phyloP scores from a whole-genome alignment of 768 basidiomycete species.

The Chalciporus sphaerocephalus region DNA sequence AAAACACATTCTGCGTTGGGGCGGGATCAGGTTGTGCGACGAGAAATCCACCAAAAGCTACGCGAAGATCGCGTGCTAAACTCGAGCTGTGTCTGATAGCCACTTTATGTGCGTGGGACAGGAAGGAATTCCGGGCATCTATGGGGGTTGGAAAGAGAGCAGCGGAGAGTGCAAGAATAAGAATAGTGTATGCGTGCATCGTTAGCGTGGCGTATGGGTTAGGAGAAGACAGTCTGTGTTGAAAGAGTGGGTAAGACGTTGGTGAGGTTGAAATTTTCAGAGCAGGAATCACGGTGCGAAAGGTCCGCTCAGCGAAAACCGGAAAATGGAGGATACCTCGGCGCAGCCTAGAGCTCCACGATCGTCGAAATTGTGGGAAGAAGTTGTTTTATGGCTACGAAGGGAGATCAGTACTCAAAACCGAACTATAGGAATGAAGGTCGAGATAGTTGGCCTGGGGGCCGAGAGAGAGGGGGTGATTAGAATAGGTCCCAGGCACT shows the following conservation, averaged over 20 bases:
- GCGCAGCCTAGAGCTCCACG: constrained; percentile 16
- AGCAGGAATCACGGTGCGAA: constrained; percentile 5
- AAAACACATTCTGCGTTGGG: constrained; percentile 33
- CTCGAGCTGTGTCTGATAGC: constrained; percentile 56
- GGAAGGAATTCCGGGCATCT: constrained; percentile 30
- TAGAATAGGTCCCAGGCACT: not conserved
- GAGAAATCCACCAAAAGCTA: constrained; percentile 56
- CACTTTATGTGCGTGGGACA: constrained; percentile 46
- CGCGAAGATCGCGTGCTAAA: constrained; percentile 65
- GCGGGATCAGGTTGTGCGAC: constrained; percentile 36
- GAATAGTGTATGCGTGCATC: constrained; percentile 28
- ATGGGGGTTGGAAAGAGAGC: constrained; percentile 20
- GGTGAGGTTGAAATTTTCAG: constrained; percentile 15
- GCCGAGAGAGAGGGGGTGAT: not conserved
- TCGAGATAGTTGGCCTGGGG: not conserved
- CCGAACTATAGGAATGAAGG: constrained; percentile 4
- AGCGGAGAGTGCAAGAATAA: constrained; percentile 32
- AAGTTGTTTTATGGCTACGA: constrained; percentile 9
- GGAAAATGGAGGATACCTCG: constrained; percentile 11
- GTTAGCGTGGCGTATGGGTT: constrained; percentile 5
- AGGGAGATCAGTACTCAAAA: constrained; percentile 8
- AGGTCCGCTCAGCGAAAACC: constrained; percentile 25
- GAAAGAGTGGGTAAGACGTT: not conserved
- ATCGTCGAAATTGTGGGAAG: constrained; percentile 4
- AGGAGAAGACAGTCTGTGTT: constrained; percentile 1